Conservation (phyloP, 805 yeast species). For the Suhomyces prunicola region DNA sequence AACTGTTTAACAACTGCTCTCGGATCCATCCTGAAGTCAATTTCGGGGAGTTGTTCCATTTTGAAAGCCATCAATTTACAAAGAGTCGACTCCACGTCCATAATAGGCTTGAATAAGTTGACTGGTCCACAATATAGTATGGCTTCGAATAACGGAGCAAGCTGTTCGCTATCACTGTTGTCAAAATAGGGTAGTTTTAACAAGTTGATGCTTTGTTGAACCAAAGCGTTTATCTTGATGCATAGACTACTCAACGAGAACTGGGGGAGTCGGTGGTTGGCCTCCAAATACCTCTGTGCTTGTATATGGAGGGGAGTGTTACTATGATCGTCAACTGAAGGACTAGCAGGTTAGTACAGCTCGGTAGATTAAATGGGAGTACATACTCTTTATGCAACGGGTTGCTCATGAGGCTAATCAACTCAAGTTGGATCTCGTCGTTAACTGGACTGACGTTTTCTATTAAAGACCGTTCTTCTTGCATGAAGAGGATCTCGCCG, state of each 20-base stretch:
- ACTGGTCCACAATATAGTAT: slow-evolving; percentile 14
- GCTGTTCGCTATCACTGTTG: neutral
- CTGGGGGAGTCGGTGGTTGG: slow-evolving; percentile 14
- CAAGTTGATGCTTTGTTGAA: neutral
- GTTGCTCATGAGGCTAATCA: neutral
- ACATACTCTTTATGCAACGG: neutral
- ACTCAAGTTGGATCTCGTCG: neutral
- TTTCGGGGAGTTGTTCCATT: slow-evolving; percentile 13
- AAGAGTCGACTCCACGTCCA: slow-evolving; percentile 3
- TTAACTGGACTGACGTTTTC: neutral
- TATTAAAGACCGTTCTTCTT: slow-evolving; percentile 1
- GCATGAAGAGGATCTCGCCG: slow-evolving; percentile 10
- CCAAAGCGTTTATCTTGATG: slow-evolving; percentile 5
- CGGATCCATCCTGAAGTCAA: slow-evolving; percentile 13
- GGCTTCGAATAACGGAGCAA: slow-evolving; percentile 9
- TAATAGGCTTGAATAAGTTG: slow-evolving; percentile 10
- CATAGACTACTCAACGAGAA: slow-evolving; percentile 18
- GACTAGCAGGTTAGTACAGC: neutral
- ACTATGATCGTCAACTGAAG: neutral
- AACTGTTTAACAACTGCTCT: slow-evolving; percentile 8
- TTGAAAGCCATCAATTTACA: slow-evolving; percentile 8
- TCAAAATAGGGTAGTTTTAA: neutral
- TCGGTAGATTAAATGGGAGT: too few species aligned
- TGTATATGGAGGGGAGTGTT: slow-evolving; percentile 18
- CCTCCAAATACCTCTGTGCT: slow-evolving; percentile 14